Evolutionary conservation across 345 rosid species (phyloP).

Genomic region (Hirschfeldia incana): DNA sequence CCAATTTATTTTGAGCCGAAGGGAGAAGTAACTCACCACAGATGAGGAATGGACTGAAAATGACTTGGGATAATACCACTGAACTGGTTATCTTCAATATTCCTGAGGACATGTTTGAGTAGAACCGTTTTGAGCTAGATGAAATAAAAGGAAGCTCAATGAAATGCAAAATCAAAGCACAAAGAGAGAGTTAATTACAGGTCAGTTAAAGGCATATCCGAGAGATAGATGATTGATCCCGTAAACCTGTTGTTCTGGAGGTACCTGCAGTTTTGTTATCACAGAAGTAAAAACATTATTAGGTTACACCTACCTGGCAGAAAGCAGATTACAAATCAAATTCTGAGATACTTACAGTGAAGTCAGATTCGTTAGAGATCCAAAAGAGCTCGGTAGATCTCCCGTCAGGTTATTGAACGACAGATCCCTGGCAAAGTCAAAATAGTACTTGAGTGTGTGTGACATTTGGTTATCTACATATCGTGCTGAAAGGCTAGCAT

Average conservation of each 20-base stretch:
- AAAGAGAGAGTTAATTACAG: constrained; percentile 53
- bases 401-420: constrained; percentile 78
- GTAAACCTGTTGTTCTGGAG: constrained; percentile 82
- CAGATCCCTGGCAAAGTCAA: constrained; percentile 63
- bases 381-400: constrained; percentile 88
- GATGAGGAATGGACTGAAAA: constrained; percentile 76
- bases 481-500: neutral
- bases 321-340: constrained; percentile 6
- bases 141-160: constrained; percentile 19
- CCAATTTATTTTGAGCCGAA: neutral
- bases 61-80: constrained; percentile 81
- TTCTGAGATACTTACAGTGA: constrained; percentile 52
- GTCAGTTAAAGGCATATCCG: constrained; percentile 69
- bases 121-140: constrained; percentile 25
- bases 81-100: constrained; percentile 74
- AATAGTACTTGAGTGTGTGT: neutral
- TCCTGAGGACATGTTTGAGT: constrained; percentile 48
- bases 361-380: constrained; percentile 62
- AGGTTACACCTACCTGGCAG: constrained; percentile 12
- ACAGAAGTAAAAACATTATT: neutral
- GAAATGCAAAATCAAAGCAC: constrained; percentile 22
- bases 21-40: constrained; percentile 54
- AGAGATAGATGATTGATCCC: constrained; percentile 82
- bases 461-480: neutral
- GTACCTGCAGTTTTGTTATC: constrained; percentile 53